A percentile compares a stretch with the other conserved stretches of the same genome.
These are phyloP conservation scores for Nakazawaea ambrosiae DNA, from an alignment of 805 yeast species.

Conservation along the genomic window DNA sequence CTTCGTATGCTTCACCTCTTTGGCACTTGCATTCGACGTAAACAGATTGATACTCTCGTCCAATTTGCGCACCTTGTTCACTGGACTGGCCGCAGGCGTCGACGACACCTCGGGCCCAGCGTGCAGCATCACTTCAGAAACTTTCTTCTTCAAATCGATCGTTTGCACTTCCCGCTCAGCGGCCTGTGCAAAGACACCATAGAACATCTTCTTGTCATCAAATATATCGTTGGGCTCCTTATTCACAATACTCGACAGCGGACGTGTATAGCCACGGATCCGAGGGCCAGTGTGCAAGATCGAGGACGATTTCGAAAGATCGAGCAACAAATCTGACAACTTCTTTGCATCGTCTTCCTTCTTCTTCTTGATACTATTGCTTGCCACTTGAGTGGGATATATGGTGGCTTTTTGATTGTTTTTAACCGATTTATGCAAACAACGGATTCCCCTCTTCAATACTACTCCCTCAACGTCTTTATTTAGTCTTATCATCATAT, in stretches of 20 bases:
- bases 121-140: constrained; percentile 1
- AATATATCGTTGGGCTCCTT: constrained; percentile 6
- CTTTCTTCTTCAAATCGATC: constrained; percentile 2
- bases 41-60: constrained; percentile 2
- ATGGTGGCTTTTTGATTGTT: too few relatives aligned
- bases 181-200: background rate
- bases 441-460: too few relatives aligned
- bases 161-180: constrained; percentile 1
- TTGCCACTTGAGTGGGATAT: too few relatives aligned
- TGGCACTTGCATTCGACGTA: constrained; percentile 3
- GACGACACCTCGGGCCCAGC: background rate
- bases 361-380: too few relatives aligned
- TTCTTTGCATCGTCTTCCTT: too few relatives aligned
- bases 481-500: too few relatives aligned
- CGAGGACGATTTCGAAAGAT: constrained; percentile 5
- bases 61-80: constrained; percentile 1
- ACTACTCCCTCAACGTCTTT: too few relatives aligned
- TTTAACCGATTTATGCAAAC: too few relatives aligned
- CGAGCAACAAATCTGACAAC: constrained; percentile 6
- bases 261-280: constrained; percentile 7
- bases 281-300: constrained; percentile 4
- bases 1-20: background rate
- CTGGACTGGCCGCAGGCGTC: too few relatives aligned
- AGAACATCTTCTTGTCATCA: constrained; percentile 7
- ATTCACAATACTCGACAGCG: constrained; percentile 6